Conservation (phyloP, 2,329 filamentous ascomycete genomes). For the Penicillium sp. region DNA sequence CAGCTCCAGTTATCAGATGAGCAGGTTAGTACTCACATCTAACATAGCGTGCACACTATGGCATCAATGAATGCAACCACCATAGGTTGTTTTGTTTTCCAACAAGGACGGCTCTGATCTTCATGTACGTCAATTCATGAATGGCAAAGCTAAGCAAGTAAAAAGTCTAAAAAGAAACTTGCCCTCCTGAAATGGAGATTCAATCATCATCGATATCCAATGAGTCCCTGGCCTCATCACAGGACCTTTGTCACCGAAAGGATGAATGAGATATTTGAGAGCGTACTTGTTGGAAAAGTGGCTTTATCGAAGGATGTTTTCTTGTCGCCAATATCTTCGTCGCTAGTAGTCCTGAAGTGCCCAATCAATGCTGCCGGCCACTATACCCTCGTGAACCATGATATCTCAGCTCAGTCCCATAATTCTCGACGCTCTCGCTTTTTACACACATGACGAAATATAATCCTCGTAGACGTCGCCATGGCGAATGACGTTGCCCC, state of each 20-base stretch:
- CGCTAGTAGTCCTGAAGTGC: slow-evolving; percentile 31
- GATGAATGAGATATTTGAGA: background rate
- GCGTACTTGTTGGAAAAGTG: background rate
- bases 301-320: background rate
- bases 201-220: too few species aligned
- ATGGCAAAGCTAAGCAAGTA: too few species aligned
- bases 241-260: background rate
- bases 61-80: too few species aligned
- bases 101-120: too few species aligned
- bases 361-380: slow-evolving; percentile 39
- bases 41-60: too few species aligned
- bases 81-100: too few species aligned
- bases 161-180: too few species aligned
- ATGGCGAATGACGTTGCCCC: background rate
- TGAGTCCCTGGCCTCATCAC: background rate
- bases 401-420: slow-evolving; percentile 16
- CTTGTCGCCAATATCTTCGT: background rate
- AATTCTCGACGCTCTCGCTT: slow-evolving; percentile 7
- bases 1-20: background rate
- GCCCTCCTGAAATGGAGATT: too few species aligned
- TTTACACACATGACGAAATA: slow-evolving; percentile 19
- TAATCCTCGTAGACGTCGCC: slow-evolving; percentile 13
- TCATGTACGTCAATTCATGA: too few species aligned
- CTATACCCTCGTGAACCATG: slow-evolving; percentile 22
- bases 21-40: too few species aligned